These are phyloP conservation scores for Blastomyces emzantsi DNA, from an alignment of 2,329 filamentous ascomycete genomes.

Conservation along the genomic window DNA sequence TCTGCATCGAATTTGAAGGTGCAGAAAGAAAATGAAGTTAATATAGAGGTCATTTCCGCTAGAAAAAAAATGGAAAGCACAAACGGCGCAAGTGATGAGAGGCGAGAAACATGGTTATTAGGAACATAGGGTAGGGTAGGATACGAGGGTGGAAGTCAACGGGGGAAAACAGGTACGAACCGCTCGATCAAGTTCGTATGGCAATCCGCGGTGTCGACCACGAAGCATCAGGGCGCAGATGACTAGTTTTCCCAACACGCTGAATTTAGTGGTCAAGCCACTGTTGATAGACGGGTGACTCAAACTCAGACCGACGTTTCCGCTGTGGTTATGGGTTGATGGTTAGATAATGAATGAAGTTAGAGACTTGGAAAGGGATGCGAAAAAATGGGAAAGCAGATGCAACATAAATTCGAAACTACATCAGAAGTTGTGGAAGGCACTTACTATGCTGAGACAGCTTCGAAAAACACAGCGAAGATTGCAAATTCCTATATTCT, in stretches of 20 bases:
- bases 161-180: constrained; percentile 15
- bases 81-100: neutral
- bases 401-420: neutral
- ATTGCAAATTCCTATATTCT: constrained; percentile 1
- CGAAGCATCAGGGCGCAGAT: constrained; percentile 47
- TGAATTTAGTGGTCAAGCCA: constrained; percentile 37
- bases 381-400: neutral
- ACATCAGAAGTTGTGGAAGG: neutral
- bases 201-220: constrained; percentile 46
- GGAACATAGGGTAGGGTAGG: neutral
- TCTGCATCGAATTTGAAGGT: neutral
- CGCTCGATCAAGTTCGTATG: constrained; percentile 45
- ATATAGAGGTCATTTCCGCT: neutral
- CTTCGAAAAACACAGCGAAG: constrained; percentile 32
- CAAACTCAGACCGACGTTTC: constrained; percentile 26
- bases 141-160: neutral
- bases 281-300: constrained; percentile 23
- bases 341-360: neutral
- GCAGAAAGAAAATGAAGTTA: neutral
- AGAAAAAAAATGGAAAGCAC: neutral
- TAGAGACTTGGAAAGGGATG: neutral
- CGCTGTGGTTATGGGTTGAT: constrained; percentile 17
- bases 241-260: constrained; percentile 44
- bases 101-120: neutral
- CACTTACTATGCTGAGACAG: constrained; percentile 32